Percentiles rank a stretch among this genome's conserved stretches.
phyloP scores from a whole-genome alignment of 805 yeast genomes.

The Kuraishia floccosa region DNA sequence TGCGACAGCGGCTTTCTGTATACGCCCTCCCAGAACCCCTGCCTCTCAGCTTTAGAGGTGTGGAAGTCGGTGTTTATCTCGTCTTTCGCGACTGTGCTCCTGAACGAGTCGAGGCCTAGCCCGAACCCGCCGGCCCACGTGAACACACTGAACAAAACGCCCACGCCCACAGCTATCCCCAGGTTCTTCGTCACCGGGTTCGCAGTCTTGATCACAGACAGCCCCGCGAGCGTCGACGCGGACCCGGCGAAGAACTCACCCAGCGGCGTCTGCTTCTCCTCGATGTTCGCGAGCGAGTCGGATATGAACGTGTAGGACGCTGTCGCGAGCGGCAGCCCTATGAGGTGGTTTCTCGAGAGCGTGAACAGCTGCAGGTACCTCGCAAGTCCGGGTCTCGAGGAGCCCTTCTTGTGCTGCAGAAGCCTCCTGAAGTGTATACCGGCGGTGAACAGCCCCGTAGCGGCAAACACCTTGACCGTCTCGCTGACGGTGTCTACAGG shows the following conservation, averaged over 20 bases:
- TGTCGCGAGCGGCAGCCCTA: slow-evolving; percentile 20
- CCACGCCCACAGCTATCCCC: slow-evolving; percentile 35
- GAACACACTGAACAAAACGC: slow-evolving; percentile 29
- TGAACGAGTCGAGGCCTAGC: slow-evolving; percentile 30
- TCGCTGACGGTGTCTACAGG: slow-evolving; percentile 20
- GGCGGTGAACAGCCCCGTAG: slow-evolving; percentile 19
- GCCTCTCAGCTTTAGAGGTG: slow-evolving; percentile 20
- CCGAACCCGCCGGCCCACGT: slow-evolving; percentile 48
- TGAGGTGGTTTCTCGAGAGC: slow-evolving; percentile 15
- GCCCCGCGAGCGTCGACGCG: slow-evolving; percentile 6
- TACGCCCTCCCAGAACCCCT: slow-evolving; percentile 71
- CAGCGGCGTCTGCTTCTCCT: slow-evolving; percentile 15
- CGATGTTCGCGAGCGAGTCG: slow-evolving; percentile 16
- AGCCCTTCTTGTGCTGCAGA: slow-evolving; percentile 21
- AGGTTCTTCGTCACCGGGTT: slow-evolving; percentile 25
- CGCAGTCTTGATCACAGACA: slow-evolving; percentile 14
- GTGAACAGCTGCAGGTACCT: slow-evolving; percentile 19
- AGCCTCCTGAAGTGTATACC: slow-evolving; percentile 24
- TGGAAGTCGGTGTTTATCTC: slow-evolving; percentile 21
- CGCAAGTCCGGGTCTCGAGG: slow-evolving; percentile 25
- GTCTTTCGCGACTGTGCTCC: slow-evolving; percentile 25
- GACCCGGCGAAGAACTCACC: slow-evolving; percentile 17
- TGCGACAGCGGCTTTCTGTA: slow-evolving; percentile 76
- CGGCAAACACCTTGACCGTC: slow-evolving; percentile 14
- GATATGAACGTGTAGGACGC: slow-evolving; percentile 20